phyloP scores from a whole-genome alignment of 345 rosid genomes.

The Hevea brasiliensis region DNA sequence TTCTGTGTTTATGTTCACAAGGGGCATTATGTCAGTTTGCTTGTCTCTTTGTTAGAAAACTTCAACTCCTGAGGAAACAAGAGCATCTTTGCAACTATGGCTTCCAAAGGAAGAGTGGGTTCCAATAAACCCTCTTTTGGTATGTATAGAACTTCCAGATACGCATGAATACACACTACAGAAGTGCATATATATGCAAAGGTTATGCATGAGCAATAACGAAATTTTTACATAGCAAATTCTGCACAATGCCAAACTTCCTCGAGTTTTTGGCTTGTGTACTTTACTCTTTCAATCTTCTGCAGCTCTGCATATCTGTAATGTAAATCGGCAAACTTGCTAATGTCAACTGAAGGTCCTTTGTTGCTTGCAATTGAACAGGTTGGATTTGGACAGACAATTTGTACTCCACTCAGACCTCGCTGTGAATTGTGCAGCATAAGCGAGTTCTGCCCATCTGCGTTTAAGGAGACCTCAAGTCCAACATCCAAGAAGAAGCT shows the following conservation, averaged over 20 bases:
- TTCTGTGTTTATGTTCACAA: background rate
- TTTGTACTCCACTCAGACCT: conserved; percentile 83
- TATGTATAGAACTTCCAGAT: conserved; percentile 27
- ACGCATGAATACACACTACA: background rate
- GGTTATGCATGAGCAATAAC: too few relatives aligned
- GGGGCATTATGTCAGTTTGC: background rate
- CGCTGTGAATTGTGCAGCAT: conserved; percentile 64
- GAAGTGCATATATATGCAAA: background rate
- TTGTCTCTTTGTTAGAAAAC: conserved; percentile 51
- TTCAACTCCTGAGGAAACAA: conserved; percentile 81
- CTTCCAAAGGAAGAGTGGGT: conserved; percentile 95
- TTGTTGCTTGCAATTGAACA: conserved; percentile 17
- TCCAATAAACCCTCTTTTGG: conserved; percentile 89
- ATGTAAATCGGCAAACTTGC: background rate
- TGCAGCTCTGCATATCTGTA: background rate
- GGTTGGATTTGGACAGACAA: conserved; percentile 95
- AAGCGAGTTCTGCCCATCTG: conserved; percentile 73
- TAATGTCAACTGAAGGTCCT: background rate
- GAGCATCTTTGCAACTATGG: conserved; percentile 82
- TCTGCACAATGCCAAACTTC: background rate
- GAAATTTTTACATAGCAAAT: too few relatives aligned
- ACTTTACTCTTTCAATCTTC: background rate
- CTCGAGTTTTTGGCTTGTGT: background rate
- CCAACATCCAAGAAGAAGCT: conserved; percentile 52
- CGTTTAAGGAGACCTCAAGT: conserved; percentile 66